These are phyloP conservation scores for Pichia terricola DNA, from an alignment of 1,139 yeast genomes.

Conservation along the genomic window DNA sequence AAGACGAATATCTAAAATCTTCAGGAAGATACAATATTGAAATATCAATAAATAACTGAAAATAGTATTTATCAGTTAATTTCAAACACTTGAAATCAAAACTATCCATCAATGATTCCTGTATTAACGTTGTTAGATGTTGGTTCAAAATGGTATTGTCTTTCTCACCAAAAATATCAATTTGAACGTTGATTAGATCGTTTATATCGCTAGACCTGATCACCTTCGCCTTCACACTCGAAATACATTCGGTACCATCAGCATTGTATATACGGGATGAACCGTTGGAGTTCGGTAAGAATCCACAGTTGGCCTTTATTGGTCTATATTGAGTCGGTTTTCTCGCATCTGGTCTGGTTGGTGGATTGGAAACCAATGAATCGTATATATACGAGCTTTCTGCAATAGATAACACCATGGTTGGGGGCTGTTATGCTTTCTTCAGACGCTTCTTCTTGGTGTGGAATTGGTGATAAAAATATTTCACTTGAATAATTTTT, in stretches of 20 bases:
- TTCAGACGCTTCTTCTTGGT: too few species aligned
- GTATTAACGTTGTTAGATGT: conserved; percentile 45
- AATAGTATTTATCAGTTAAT: conserved; percentile 66
- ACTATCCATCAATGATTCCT: conserved; percentile 36
- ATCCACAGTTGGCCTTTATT: conserved; percentile 69
- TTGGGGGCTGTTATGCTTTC: too few species aligned
- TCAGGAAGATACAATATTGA: conserved; percentile 58
- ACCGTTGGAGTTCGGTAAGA: conserved; percentile 83
- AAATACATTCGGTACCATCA: conserved; percentile 90
- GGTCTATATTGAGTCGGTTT: conserved; percentile 69
- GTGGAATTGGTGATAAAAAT: neutral
- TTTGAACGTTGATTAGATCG: conserved; percentile 59
- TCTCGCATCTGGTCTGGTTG: conserved; percentile 55
- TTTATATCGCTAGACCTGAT: conserved; percentile 37
- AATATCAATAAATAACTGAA: conserved; percentile 69
- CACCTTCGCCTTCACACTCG: conserved; percentile 80
- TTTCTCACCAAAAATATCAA: conserved; percentile 63
- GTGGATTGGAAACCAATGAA: conserved; percentile 37
- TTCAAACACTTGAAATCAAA: conserved; percentile 42
- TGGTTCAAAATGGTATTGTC: conserved; percentile 59
- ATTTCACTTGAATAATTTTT: too few species aligned
- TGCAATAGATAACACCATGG: conserved; percentile 71
- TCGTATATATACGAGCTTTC: conserved; percentile 75
- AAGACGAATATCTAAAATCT: conserved; percentile 33
- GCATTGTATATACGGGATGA: conserved; percentile 77